These are phyloP conservation scores for Fusarium nygamai DNA, from an alignment of 2,329 filamentous ascomycete genomes.

Conservation along the genomic window DNA sequence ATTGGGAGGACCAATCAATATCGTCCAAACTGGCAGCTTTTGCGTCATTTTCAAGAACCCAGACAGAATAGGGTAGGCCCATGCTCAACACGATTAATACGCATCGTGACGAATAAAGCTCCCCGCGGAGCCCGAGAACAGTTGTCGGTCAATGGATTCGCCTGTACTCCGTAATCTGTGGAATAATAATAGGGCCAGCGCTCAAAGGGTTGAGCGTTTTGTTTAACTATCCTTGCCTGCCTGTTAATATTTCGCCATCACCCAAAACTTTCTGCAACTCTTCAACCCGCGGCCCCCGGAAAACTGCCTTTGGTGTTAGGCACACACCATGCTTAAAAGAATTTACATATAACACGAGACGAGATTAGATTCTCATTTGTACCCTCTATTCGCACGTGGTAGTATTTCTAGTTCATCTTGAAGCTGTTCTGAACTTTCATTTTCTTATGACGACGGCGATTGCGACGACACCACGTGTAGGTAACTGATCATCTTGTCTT, in stretches of 20 bases:
- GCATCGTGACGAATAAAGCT: background rate
- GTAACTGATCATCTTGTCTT: background rate
- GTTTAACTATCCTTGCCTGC: background rate
- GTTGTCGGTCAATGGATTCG: too few species aligned
- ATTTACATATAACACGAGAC: too few species aligned
- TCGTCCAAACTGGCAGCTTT: background rate
- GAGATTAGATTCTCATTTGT: background rate
- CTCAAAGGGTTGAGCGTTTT: background rate
- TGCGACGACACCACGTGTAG: too few species aligned
- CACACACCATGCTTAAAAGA: background rate
- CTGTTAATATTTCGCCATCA: too few species aligned
- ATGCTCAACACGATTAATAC: background rate
- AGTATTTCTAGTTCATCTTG: background rate
- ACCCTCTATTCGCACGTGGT: background rate
- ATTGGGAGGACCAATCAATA: too few species aligned
- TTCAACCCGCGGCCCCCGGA: background rate
- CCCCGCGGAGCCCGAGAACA: background rate
- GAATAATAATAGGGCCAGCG: too few species aligned
- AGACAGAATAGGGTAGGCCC: background rate
- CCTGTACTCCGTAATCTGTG: too few species aligned
- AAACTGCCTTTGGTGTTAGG: fast-evolving
- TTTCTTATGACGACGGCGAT: background rate
- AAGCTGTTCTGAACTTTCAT: background rate
- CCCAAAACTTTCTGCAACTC: background rate
- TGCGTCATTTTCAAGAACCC: background rate